These are phyloP conservation scores for Didymella sp. DNA, from an alignment of 2,329 filamentous ascomycete species.

Conservation along the genomic window DNA sequence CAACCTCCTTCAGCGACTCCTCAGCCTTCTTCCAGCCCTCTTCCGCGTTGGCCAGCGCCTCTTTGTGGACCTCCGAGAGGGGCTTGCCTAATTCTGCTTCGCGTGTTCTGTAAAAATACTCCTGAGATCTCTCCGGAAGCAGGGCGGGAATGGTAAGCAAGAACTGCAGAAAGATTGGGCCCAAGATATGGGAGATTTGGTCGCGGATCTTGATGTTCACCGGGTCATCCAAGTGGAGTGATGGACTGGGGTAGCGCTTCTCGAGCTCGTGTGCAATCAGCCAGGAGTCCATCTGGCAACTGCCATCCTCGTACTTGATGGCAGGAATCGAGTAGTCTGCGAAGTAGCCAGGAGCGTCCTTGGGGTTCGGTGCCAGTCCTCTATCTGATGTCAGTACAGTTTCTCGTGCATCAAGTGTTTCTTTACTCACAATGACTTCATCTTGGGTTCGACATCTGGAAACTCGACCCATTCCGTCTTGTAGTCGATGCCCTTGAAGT, in stretches of 20 bases:
- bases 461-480: slow-evolving; percentile 74
- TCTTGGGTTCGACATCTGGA: slow-evolving; percentile 65
- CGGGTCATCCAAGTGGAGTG: slow-evolving; percentile 64
- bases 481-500: slow-evolving; percentile 72
- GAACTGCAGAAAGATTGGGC: slow-evolving; percentile 26
- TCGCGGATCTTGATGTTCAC: slow-evolving; percentile 56
- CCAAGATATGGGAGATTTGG: slow-evolving; percentile 42
- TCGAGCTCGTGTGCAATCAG: slow-evolving; percentile 68
- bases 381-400: slow-evolving; percentile 22
- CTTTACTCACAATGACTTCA: slow-evolving; percentile 61
- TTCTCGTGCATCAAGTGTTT: background rate
- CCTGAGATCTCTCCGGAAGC: slow-evolving; percentile 59
- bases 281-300: slow-evolving; percentile 69
- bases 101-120: slow-evolving; percentile 66
- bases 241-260: slow-evolving; percentile 63
- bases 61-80: slow-evolving; percentile 58
- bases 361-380: slow-evolving; percentile 57
- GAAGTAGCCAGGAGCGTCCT: slow-evolving; percentile 40
- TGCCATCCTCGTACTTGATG: slow-evolving; percentile 63
- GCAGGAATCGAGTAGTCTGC: slow-evolving; percentile 63
- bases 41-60: slow-evolving; percentile 56
- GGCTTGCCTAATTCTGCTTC: slow-evolving; percentile 59
- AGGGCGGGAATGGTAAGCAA: slow-evolving; percentile 61
- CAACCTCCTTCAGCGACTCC: slow-evolving; percentile 47
- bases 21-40: slow-evolving; percentile 57